Evolutionary conservation across 2,329 filamentous ascomycete species (phyloP).

Genomic region (Colletotrichum scovillei): DNA sequence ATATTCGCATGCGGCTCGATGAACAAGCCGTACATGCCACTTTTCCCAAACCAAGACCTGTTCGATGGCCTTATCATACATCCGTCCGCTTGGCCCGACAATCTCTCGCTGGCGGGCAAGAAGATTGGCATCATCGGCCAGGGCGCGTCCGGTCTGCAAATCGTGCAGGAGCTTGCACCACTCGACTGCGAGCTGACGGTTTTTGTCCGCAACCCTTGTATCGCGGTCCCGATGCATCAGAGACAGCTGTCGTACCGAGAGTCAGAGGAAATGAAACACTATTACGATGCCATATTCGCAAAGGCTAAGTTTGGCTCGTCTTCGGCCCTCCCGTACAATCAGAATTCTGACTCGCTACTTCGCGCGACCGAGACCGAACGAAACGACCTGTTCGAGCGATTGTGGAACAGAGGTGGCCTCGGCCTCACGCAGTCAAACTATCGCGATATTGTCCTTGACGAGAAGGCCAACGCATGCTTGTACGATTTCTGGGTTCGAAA

Average conservation of each 20-base stretch:
- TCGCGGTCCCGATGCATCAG: conserved; percentile 68
- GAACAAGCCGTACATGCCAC: too few relatives aligned
- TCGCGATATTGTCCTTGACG: too few relatives aligned
- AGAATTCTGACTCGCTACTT: neutral
- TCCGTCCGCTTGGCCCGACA: too few relatives aligned
- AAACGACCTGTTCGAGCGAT: conserved; percentile 29
- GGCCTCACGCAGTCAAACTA: too few relatives aligned
- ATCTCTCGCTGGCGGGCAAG: neutral
- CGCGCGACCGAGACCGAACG: conserved; percentile 50
- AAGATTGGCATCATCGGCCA: conserved; percentile 1
- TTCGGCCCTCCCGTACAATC: neutral
- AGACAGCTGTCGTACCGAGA: conserved; percentile 55
- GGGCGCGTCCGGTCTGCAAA: neutral
- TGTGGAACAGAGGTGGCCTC: too few relatives aligned
- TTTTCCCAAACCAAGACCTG: too few relatives aligned
- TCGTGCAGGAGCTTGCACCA: conserved; percentile 42
- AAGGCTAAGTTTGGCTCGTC: conserved; percentile 1
- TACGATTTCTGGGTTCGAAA: neutral
- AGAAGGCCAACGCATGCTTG: too few relatives aligned
- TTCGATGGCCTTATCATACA: too few relatives aligned
- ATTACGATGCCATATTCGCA: conserved; percentile 54
- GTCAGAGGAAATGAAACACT: conserved; percentile 51
- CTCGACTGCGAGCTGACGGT: conserved; percentile 50
- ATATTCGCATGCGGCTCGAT: too few relatives aligned
- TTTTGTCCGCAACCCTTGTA: conserved; percentile 69